Evolutionary conservation across 2,329 filamentous ascomycete species (phyloP).

Genomic region (Metarhizium rileyi): DNA sequence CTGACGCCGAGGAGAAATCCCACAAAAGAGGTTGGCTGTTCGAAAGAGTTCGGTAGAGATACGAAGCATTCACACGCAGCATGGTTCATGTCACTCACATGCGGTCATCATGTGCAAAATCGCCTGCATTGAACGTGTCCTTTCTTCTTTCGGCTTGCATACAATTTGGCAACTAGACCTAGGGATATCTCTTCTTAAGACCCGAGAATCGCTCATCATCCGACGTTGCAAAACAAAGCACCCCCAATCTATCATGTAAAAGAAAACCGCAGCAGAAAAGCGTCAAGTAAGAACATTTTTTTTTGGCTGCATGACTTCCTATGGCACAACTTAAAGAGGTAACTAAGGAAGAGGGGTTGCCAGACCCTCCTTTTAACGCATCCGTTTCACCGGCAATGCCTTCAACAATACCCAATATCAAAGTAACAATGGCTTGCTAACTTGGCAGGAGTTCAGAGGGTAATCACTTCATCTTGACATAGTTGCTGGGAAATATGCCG

Average conservation of each 20-base stretch:
- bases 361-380: neutral
- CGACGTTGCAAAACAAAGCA: neutral
- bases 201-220: neutral
- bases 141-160: neutral
- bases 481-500: conserved; percentile 87
- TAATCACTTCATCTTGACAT: conserved; percentile 55
- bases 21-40: too few relatives aligned
- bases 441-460: neutral
- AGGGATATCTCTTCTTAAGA: conserved; percentile 5
- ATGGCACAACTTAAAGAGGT: neutral
- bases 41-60: too few relatives aligned
- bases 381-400: neutral
- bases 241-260: neutral
- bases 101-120: too few relatives aligned
- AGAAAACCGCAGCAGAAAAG: neutral
- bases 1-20: too few relatives aligned
- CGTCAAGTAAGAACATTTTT: too few relatives aligned
- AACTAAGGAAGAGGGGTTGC: neutral
- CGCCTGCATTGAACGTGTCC: neutral
- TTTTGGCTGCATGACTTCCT: neutral
- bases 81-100: too few relatives aligned
- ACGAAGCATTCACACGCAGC: too few relatives aligned
- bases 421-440: neutral
- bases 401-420: too few relatives aligned
- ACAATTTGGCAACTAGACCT: neutral